These are phyloP conservation scores for Trametes villosa DNA, from an alignment of 768 basidiomycete genomes.

Conservation along the genomic window DNA sequence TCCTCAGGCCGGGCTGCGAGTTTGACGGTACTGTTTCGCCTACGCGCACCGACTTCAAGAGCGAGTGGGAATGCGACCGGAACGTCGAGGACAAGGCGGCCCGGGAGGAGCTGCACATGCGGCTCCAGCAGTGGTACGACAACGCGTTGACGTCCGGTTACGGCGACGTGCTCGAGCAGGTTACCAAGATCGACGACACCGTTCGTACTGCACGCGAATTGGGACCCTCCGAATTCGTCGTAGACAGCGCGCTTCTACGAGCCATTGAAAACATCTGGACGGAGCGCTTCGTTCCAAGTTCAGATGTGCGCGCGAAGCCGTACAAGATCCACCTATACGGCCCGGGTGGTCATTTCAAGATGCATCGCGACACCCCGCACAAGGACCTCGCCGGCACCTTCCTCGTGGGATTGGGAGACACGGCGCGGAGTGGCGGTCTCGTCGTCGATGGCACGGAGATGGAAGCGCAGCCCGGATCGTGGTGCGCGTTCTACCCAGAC, in stretches of 20 bases:
- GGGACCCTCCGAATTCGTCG: constrained; percentile 25
- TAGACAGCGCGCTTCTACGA: constrained; percentile 22
- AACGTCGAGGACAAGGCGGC: neutral
- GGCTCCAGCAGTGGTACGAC: constrained; percentile 19
- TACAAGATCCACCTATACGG: constrained; percentile 42
- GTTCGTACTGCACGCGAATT: constrained; percentile 36
- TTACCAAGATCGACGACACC: constrained; percentile 30
- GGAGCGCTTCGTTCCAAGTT: constrained; percentile 26
- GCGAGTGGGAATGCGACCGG: neutral
- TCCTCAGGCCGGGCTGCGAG: neutral
- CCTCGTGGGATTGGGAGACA: constrained; percentile 37
- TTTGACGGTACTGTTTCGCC: neutral
- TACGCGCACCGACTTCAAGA: too few relatives aligned
- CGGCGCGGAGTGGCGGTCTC: neutral
- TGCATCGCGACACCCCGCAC: constrained; percentile 36
- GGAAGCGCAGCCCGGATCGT: constrained; percentile 17
- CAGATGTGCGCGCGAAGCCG: constrained; percentile 32
- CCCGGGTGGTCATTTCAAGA: constrained; percentile 31
- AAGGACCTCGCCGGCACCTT: constrained; percentile 38
- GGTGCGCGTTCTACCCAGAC: constrained; percentile 41
- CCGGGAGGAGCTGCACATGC: neutral
- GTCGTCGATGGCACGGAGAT: neutral
- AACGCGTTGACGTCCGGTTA: constrained; percentile 29
- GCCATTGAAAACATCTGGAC: constrained; percentile 26
- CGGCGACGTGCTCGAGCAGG: constrained; percentile 30